Evolutionary conservation across 805 yeast genomes (phyloP).

Genomic region (Metschnikowia kofuensis): DNA sequence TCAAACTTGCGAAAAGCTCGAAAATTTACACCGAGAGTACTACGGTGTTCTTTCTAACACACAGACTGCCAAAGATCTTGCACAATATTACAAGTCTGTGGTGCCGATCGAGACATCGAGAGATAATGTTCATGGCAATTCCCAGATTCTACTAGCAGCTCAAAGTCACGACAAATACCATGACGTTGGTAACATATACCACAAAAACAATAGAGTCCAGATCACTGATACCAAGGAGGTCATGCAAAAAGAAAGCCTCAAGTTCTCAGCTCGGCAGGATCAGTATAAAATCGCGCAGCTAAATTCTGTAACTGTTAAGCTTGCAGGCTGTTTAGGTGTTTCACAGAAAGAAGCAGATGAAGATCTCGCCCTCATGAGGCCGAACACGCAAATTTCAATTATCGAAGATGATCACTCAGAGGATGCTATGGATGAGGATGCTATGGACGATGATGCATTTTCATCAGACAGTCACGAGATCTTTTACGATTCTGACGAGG

Average conservation of each 20-base stretch:
- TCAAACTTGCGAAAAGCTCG: conserved; percentile 26
- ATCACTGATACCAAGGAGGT: conserved; percentile 27
- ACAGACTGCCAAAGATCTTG: conserved; percentile 7
- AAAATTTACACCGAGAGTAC: conserved; percentile 29
- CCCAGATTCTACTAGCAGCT: conserved; percentile 7
- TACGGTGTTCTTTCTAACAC: conserved; percentile 21
- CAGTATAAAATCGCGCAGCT: conserved; percentile 16
- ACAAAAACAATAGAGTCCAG: conserved; percentile 31
- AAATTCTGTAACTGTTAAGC: conserved; percentile 10
- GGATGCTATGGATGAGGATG: conserved; percentile 1
- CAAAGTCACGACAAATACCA: conserved; percentile 21
- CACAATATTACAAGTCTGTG: conserved; percentile 27
- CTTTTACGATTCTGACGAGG: conserved; percentile 3
- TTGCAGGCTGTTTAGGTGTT: conserved; percentile 16
- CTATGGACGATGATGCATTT: conserved; percentile 4
- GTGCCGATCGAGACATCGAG: conserved; percentile 14
- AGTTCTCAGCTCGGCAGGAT: conserved; percentile 7
- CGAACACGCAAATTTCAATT: background rate
- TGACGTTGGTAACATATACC: conserved; percentile 22
- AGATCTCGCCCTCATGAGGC: conserved; percentile 12
- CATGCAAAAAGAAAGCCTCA: conserved; percentile 3
- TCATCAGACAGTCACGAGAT: conserved; percentile 5
- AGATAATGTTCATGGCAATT: conserved; percentile 12
- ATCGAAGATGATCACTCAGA: background rate
- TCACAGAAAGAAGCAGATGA: conserved; percentile 13